These are phyloP conservation scores for Boletales sp. DNA, from an alignment of 768 basidiomycete species.

Conservation along the genomic window DNA sequence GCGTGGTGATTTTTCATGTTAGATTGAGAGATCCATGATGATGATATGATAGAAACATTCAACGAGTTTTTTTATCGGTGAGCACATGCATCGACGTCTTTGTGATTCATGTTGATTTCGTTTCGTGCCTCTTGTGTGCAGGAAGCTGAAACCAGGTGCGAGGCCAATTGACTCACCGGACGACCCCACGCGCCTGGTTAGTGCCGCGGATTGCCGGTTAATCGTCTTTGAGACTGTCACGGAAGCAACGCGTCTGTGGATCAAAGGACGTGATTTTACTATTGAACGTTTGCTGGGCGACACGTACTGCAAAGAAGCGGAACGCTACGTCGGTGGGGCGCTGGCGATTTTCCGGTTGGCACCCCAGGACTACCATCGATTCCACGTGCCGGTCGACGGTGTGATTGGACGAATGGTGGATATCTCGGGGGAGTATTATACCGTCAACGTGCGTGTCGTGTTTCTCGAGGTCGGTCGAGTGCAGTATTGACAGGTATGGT, in stretches of 20 bases:
- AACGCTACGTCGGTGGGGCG: constrained; percentile 74
- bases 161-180: constrained; percentile 71
- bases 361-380: constrained; percentile 95
- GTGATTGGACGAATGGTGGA: constrained; percentile 77
- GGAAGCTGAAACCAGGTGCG: constrained; percentile 82
- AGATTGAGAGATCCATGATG: not conserved
- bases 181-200: constrained; percentile 77
- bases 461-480: too few species aligned
- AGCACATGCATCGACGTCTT: not conserved
- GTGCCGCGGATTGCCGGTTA: constrained; percentile 93
- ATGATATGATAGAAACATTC: constrained; percentile 63
- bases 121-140: constrained; percentile 20
- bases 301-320: constrained; percentile 62
- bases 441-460: constrained; percentile 73
- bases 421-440: constrained; percentile 92
- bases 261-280: constrained; percentile 94
- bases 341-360: constrained; percentile 89
- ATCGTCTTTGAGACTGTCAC: constrained; percentile 87
- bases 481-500: too few species aligned
- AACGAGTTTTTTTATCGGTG: constrained; percentile 88
- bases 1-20: constrained; percentile 25
- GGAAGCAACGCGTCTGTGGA: constrained; percentile 90
- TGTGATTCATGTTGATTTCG: not conserved
- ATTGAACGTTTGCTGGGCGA: constrained; percentile 78
- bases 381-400: constrained; percentile 86